phyloP scores from a whole-genome alignment of 2,329 filamentous ascomycete species.

The Xylaria multiplex region DNA sequence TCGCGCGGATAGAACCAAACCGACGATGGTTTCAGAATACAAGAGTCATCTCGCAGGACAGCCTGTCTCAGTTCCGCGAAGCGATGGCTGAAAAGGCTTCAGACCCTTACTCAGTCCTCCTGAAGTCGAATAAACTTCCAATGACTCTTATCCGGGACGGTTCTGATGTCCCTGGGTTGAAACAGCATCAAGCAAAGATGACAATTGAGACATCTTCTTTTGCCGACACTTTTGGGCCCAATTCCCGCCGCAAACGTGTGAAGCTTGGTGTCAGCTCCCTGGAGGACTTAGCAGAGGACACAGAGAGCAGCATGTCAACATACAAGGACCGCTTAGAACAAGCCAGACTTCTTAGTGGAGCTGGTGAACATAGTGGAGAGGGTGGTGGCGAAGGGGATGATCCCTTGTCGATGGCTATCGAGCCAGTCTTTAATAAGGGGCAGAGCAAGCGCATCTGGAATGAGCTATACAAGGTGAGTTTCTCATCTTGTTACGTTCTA shows the following conservation, averaged over 20 bases:
- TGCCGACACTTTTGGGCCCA: slow-evolving; percentile 89
- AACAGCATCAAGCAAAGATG: slow-evolving; percentile 95
- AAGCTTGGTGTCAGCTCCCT: slow-evolving; percentile 87
- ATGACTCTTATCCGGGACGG: slow-evolving; percentile 92
- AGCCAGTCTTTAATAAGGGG: slow-evolving; percentile 92
- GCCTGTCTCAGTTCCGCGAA: slow-evolving; percentile 84
- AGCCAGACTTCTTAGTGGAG: slow-evolving; percentile 78
- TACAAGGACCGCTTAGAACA: slow-evolving; percentile 86
- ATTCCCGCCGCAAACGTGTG: slow-evolving; percentile 90
- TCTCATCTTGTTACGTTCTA: no score
- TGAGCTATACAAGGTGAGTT: slow-evolving; percentile 68
- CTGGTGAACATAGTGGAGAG: slow-evolving; percentile 62
- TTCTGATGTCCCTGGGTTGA: slow-evolving; percentile 80
- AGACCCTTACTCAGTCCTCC: slow-evolving; percentile 92
- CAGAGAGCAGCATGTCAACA: slow-evolving; percentile 80
- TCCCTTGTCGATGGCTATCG: slow-evolving; percentile 71
- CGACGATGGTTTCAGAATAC: slow-evolving; percentile 99
- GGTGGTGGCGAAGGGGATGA: slow-evolving; percentile 51
- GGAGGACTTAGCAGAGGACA: slow-evolving; percentile 81
- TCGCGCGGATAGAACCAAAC: slow-evolving; percentile 92
- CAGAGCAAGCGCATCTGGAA: slow-evolving; percentile 97
- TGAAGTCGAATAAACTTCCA: slow-evolving; percentile 96
- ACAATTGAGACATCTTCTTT: slow-evolving; percentile 89
- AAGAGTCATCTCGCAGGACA: slow-evolving; percentile 86
- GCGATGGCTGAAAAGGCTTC: slow-evolving; percentile 90